Conservation (phyloP, 305 asterid genomes). For the Fraxinus albicans region DNA sequence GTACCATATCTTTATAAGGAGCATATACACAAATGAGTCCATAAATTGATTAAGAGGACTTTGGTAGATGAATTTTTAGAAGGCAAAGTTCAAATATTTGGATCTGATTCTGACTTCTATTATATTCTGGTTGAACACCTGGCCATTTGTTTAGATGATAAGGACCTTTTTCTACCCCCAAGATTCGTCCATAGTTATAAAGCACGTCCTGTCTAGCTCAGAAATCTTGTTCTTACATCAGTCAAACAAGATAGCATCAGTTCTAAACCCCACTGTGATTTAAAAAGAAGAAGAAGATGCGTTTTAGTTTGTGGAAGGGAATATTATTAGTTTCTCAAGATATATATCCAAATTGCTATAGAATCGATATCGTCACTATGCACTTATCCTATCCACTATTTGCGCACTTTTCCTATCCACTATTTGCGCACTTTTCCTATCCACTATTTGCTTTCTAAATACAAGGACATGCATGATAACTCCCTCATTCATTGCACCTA, state of each 20-base stretch:
- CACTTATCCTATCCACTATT: not conserved
- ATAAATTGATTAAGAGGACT: not conserved
- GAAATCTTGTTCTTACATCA: slow-evolving; percentile 29
- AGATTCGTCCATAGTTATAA: slow-evolving; percentile 54
- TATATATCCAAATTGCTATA: not conserved
- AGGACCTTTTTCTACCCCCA: slow-evolving; percentile 31
- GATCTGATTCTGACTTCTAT: not conserved
- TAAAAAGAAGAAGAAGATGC: not conserved
- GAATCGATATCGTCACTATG: not conserved
- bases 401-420: too few species aligned
- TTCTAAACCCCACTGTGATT: slow-evolving; percentile 29
- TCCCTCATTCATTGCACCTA: not conserved
- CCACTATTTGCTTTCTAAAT: not conserved
- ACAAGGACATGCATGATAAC: not conserved
- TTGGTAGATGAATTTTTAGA: not conserved
- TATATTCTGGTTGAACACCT: not conserved
- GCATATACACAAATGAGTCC: not conserved
- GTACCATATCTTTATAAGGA: not conserved
- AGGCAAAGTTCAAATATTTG: not conserved
- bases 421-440: too few species aligned
- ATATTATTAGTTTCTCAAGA: slow-evolving; percentile 25
- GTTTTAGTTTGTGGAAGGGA: slow-evolving; percentile 22
- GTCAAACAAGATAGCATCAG: slow-evolving; percentile 37
- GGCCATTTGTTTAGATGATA: slow-evolving; percentile 19
- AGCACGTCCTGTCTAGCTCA: slow-evolving; percentile 23